Base-by-base conservation (phyloP, 1,139 yeast genomes). In the Saccharomyces hybrid region DNA sequence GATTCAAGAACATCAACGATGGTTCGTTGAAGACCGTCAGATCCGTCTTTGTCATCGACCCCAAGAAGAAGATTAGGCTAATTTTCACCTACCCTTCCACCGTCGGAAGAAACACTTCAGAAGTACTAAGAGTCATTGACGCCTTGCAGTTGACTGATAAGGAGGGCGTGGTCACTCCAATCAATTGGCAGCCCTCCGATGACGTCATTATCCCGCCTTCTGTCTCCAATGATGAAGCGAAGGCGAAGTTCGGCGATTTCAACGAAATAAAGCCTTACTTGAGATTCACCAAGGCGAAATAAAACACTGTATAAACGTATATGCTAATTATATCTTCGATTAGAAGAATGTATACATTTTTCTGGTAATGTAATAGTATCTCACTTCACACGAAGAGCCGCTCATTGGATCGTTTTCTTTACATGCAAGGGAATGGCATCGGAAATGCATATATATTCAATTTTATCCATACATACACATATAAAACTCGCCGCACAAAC, bases 191-290 rank as follows among this genome's bases (percentile, higher is more conserved):
- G 58, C 81, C 78, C 53, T 96, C 96, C 63, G 81, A 86, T 60
- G 96, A 89, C 68, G 96, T 89, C 58, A 89, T 89, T 68, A 88
- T 89, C 57, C 96, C 95, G 63, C 95, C 96, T 59, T 74, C 84
- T 51, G 86, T 89, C 53, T 78, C 86, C 56, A 84, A 87, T 69
- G 95, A 81, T 65, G 96, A 81, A 62, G 96, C 96, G 54, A 79
- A 81, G 75, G 79, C 78, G 61, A 86, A 87, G 75, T 89, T 86
- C 71, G 96, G 95, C 61, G 83, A 84, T 56, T 88, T 87, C 75
- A 80, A 78, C 65, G 84, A 82, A 65, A 83, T 88, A 70, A 88
- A 87, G 78, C 89, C 96, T 54, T 89, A 89, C 79, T 79, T 88
- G 72, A 83, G 91, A 74, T 83, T 74, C 70, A 79, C 84, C 56